Percentiles rank a stretch among this genome's conserved stretches.
Evolutionary conservation across 371 early-diverging fungal species (phyloP).

Genomic region (Mucor indicus): DNA sequence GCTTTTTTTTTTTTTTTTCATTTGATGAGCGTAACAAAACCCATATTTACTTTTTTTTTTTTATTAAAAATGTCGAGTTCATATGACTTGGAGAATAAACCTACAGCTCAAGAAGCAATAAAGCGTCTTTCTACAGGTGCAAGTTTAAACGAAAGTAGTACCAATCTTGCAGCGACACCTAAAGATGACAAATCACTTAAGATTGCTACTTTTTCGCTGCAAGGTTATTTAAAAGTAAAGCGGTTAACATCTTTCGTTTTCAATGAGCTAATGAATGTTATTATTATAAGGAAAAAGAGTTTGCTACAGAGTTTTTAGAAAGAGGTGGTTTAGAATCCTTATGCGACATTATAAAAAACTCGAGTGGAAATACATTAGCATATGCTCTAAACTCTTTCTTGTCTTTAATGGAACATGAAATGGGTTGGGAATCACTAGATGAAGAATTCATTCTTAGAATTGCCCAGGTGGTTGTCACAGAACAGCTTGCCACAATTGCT

Average conservation of each 20-base stretch:
- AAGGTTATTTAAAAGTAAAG: conserved; percentile 62
- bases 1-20: too few relatives aligned
- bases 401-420: conserved; percentile 67
- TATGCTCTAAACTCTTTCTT: conserved; percentile 69
- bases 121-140: conserved; percentile 40
- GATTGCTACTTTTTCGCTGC: conserved; percentile 62
- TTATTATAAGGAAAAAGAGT: conserved; percentile 61
- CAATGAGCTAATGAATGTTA: too few relatives aligned
- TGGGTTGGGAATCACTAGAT: conserved; percentile 59
- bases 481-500: conserved; percentile 70
- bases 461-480: conserved; percentile 57
- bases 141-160: conserved; percentile 17
- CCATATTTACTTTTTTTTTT: neutral
- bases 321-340: conserved; percentile 62
- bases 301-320: conserved; percentile 66
- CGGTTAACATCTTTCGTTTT: too few relatives aligned
- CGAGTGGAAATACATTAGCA: conserved; percentile 68
- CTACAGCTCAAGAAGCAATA: conserved; percentile 41
- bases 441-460: conserved; percentile 54
- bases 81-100: conserved; percentile 32
- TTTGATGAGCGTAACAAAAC: too few relatives aligned
- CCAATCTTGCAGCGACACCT: conserved; percentile 12
- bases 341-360: conserved; percentile 56
- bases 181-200: conserved; percentile 60
- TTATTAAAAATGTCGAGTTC: conserved; percentile 11